phyloP scores from a whole-genome alignment of 2,329 filamentous ascomycete species.

The Fusarium caatingaense region DNA sequence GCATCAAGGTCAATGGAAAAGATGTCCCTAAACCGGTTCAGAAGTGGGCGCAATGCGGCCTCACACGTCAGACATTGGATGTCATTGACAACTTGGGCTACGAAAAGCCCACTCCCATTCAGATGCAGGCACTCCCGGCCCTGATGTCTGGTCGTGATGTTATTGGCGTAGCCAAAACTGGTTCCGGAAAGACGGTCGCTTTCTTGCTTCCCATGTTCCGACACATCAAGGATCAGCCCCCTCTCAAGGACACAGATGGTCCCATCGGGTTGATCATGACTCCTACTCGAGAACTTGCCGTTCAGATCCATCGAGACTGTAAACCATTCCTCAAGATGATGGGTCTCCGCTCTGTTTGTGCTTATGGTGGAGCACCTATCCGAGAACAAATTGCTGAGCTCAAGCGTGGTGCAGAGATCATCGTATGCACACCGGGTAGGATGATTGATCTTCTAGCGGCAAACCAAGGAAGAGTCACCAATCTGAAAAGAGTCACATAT shows the following conservation, averaged over 20 bases:
- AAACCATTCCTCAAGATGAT: conserved; percentile 93
- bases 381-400: conserved; percentile 97
- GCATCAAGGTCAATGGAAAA: conserved; percentile 91
- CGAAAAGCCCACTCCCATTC: conserved; percentile 90
- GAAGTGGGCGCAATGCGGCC: conserved; percentile 95
- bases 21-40: conserved; percentile 93
- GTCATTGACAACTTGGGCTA: conserved; percentile 85
- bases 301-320: conserved; percentile 93
- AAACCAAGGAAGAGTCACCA: conserved; percentile 94
- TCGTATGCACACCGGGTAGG: conserved; percentile 93
- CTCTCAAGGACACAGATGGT: conserved; percentile 85
- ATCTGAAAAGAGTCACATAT: conserved; percentile 88
- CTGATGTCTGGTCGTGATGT: conserved; percentile 97
- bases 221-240: conserved; percentile 93
- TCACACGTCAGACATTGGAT: conserved; percentile 87
- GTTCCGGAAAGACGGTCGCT: conserved; percentile 96
- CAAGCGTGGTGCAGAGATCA: conserved; percentile 93
- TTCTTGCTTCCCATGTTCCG: conserved; percentile 97
- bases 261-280: conserved; percentile 91
- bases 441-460: conserved; percentile 95
- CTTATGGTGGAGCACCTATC: conserved; percentile 94
- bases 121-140: conserved; percentile 92
- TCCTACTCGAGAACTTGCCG: conserved; percentile 91
- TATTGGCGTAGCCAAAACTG: conserved; percentile 96
- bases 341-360: conserved; percentile 86